A percentile compares a stretch with the other conserved stretches of the same genome.
phyloP scores from a whole-genome alignment of 441 rosid genomes.

The Arabidopsis lyrata region DNA sequence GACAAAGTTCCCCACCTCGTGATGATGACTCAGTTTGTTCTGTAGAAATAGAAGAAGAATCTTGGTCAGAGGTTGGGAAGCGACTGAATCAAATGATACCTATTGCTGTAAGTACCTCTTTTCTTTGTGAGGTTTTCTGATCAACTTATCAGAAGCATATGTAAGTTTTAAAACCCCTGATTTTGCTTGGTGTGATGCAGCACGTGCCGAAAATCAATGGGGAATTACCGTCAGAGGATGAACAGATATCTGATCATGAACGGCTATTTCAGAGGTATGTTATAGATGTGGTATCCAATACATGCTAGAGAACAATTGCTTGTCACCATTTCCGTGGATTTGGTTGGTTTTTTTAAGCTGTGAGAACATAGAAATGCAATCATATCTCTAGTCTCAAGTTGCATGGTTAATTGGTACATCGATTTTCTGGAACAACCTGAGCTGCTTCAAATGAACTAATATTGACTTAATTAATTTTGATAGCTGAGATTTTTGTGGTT shows the following conservation, averaged over 20 bases:
- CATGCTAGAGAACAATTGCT: neutral
- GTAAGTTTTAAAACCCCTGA: neutral
- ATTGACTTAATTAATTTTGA: neutral
- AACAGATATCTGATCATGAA: conserved; percentile 82
- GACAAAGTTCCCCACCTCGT: conserved; percentile 43
- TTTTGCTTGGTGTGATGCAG: conserved; percentile 48
- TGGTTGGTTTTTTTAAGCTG: neutral
- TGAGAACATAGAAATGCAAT: neutral
- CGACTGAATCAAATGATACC: conserved; percentile 86
- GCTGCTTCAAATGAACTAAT: neutral
- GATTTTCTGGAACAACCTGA: neutral
- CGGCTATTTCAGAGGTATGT: conserved; percentile 84
- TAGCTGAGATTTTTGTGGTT: neutral
- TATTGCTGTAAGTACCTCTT: conserved; percentile 71
- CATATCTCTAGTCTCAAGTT: conserved; percentile 1
- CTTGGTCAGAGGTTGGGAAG: conserved; percentile 74
- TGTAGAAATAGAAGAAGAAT: conserved; percentile 66
- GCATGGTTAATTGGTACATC: neutral
- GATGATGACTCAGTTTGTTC: conserved; percentile 51
- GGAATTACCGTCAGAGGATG: conserved; percentile 80
- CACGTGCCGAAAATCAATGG: conserved; percentile 93
- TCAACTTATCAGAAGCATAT: conserved; percentile 10
- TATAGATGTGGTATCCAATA: neutral
- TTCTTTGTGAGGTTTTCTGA: conserved; percentile 1
- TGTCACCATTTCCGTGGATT: neutral